Conservation (phyloP, 2,329 filamentous ascomycete species). For the Nemania abortiva region DNA sequence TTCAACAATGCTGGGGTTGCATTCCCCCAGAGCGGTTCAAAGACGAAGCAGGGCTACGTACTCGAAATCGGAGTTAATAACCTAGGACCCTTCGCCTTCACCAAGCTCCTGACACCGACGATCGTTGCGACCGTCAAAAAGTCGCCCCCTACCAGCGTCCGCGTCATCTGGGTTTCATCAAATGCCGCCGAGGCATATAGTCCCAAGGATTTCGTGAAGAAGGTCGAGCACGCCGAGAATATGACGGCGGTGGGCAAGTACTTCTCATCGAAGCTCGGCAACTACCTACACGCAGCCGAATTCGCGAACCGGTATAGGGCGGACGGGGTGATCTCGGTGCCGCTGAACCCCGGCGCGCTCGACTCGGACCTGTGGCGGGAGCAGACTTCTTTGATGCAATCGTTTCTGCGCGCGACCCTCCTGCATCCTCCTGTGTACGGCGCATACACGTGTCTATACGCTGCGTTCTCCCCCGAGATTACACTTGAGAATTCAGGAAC, state of each 20-base stretch:
- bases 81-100: conserved; percentile 44
- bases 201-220: conserved; percentile 37
- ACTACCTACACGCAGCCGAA: conserved; percentile 39
- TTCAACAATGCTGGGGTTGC: conserved; percentile 64
- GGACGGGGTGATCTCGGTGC: conserved; percentile 37
- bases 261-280: conserved; percentile 39
- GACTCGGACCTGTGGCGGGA: conserved; percentile 36
- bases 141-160: conserved; percentile 33
- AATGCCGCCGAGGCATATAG: conserved; percentile 26
- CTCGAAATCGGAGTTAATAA: conserved; percentile 45
- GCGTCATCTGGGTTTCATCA: conserved; percentile 43
- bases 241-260: conserved; percentile 36
- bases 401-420: conserved; percentile 26
- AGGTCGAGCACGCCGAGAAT: conserved; percentile 38
- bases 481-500: conserved; percentile 31
- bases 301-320: conserved; percentile 31
- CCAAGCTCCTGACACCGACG: conserved; percentile 38
- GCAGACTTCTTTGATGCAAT: conserved; percentile 9
- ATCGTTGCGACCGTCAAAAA: conserved; percentile 34
- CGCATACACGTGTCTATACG: conserved; percentile 34
- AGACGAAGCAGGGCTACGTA: conserved; percentile 48
- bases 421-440: conserved; percentile 32
- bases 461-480: conserved; percentile 33
- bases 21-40: conserved; percentile 55
- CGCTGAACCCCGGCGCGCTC: conserved; percentile 38